A percentile compares a stretch with the other conserved stretches of the same genome.
Evolutionary conservation across 2,329 filamentous ascomycete genomes (phyloP).

Genomic region (Colletotrichum theobromicola): DNA sequence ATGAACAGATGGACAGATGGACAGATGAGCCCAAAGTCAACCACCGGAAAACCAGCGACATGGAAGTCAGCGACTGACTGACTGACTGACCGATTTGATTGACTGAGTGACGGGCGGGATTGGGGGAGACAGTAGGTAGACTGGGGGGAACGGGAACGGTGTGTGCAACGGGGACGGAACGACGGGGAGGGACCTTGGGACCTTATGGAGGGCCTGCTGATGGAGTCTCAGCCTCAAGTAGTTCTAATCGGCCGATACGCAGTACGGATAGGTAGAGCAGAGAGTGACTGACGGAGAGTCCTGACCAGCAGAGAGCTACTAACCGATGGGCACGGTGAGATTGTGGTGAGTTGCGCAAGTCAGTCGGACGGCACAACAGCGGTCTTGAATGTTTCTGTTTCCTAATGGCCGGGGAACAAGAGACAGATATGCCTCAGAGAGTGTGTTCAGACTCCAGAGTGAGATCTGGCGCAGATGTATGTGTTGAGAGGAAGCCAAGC

Average conservation of each 20-base stretch:
- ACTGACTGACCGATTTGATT: not conserved
- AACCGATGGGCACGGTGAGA: not conserved
- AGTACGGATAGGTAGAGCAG: not conserved
- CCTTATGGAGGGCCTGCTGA: slow-evolving; percentile 41
- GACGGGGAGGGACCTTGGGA: slow-evolving; percentile 21
- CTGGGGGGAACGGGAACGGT: not conserved
- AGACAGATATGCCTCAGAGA: not conserved
- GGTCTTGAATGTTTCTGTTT: not conserved
- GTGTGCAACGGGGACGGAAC: not conserved
- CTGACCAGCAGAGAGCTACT: slow-evolving; percentile 7
- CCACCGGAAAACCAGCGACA: slow-evolving; percentile 8
- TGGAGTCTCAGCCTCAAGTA: slow-evolving; percentile 44
- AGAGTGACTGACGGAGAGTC: slow-evolving; percentile 3
- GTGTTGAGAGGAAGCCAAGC: not conserved
- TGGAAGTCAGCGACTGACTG: not conserved
- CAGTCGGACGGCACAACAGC: not conserved
- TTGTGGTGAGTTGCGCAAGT: not conserved
- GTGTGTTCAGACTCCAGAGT: not conserved
- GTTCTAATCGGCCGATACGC: not conserved
- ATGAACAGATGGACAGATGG: slow-evolving; percentile 30
- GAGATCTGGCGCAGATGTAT: not conserved
- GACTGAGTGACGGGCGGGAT: not conserved
- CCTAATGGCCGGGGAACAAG: not conserved
- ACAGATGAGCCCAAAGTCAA: slow-evolving; percentile 26
- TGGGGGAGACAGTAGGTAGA: not conserved